Evolutionary conservation across 1,284 basidiomycete species (phyloP).

Genomic region (Ganoderma sp.): DNA sequence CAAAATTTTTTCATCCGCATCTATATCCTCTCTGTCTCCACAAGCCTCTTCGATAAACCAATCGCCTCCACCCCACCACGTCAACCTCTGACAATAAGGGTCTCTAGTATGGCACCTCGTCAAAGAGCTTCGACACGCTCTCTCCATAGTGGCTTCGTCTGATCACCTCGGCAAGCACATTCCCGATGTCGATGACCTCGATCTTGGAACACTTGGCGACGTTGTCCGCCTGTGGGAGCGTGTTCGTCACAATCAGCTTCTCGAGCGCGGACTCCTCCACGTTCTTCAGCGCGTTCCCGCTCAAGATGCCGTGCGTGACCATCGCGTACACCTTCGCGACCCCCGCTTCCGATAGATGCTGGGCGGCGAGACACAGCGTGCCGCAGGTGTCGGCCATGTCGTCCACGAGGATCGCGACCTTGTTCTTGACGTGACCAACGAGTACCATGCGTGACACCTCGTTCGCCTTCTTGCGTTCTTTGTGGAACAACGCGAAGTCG

Average conservation of each 20-base stretch:
- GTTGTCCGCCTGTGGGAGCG: slow-evolving; percentile 90
- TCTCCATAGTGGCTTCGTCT: slow-evolving; percentile 88
- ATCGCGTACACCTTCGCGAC: slow-evolving; percentile 88
- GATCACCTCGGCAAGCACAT: slow-evolving; percentile 97
- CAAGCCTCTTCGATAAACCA: slow-evolving; percentile 9
- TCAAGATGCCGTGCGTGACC: slow-evolving; percentile 97
- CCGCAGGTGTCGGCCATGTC: slow-evolving; percentile 99
- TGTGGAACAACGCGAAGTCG: slow-evolving; percentile 99
- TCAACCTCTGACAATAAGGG: slow-evolving; percentile 1
- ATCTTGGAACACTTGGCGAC: slow-evolving; percentile 82
- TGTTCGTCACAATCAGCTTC: slow-evolving; percentile 98
- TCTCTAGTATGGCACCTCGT: slow-evolving; percentile 81
- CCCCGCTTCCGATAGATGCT: slow-evolving; percentile 90
- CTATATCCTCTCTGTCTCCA: slow-evolving; percentile 23
- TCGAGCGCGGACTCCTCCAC: slow-evolving; percentile 83
- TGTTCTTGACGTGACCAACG: slow-evolving; percentile 92
- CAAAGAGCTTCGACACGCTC: slow-evolving; percentile 82
- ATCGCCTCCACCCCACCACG: slow-evolving; percentile 12
- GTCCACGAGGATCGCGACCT: slow-evolving; percentile 97
- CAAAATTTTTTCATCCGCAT: slow-evolving; percentile 26
- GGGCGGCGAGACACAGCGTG: slow-evolving; percentile 92
- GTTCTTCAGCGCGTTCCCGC: slow-evolving; percentile 81
- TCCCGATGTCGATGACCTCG: slow-evolving; percentile 95
- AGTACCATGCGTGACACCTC: slow-evolving; percentile 99
- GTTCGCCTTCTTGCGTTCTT: slow-evolving; percentile 99